These are phyloP conservation scores for Fusarium cicatricum DNA, from an alignment of 2,329 filamentous ascomycete genomes.

Conservation along the genomic window DNA sequence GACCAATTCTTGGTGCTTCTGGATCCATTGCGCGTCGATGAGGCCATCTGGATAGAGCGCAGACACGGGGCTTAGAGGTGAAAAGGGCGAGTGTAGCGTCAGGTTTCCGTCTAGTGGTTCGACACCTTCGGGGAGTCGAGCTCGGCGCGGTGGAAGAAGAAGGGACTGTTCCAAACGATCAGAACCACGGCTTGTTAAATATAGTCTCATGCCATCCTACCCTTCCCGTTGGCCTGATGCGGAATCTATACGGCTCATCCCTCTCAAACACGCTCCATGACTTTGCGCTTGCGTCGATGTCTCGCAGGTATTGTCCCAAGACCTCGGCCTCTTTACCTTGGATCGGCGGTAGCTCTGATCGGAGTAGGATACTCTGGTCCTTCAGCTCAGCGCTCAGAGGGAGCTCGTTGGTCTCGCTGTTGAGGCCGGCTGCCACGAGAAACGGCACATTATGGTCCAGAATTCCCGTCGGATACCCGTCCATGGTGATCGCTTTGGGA, in stretches of 20 bases:
- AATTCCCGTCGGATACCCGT: conserved; percentile 81
- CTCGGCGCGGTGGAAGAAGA: conserved; percentile 65
- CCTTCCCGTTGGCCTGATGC: conserved; percentile 78
- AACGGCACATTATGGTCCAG: conserved; percentile 88
- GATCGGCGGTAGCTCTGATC: conserved; percentile 75
- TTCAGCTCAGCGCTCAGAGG: conserved; percentile 60
- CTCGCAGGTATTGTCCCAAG: conserved; percentile 71
- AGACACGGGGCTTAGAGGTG: conserved; percentile 85
- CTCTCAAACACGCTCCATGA: conserved; percentile 72
- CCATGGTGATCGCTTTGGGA: conserved; percentile 62
- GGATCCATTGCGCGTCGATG: conserved; percentile 81
- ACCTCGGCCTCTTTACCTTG: conserved; percentile 70
- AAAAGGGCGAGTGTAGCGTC: conserved; percentile 88
- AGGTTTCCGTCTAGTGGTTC: conserved; percentile 57
- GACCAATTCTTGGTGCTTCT: conserved; percentile 86
- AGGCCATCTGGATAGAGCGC: conserved; percentile 89
- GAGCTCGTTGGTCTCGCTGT: conserved; percentile 51
- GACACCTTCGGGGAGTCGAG: conserved; percentile 60
- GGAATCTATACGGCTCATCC: conserved; percentile 66
- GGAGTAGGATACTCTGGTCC: conserved; percentile 67
- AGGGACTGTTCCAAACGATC: conserved; percentile 55
- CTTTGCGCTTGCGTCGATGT: conserved; percentile 68
- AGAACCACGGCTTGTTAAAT: conserved; percentile 36
- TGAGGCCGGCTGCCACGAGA: conserved; percentile 81
- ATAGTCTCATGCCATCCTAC: conserved; percentile 60